Evolutionary conservation across 1,139 yeast genomes (phyloP).

Genomic region (Arxiozyma telluris): DNA sequence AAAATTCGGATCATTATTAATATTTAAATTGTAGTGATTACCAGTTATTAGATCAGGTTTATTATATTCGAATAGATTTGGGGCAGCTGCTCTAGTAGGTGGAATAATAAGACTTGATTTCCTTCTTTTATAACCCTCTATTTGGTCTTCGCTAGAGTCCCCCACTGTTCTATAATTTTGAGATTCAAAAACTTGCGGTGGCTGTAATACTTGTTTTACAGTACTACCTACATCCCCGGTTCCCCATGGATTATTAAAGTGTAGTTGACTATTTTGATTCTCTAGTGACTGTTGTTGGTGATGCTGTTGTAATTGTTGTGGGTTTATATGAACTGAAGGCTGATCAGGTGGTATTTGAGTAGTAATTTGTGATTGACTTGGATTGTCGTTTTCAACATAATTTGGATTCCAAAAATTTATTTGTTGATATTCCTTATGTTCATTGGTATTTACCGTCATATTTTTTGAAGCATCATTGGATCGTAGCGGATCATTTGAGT

Average conservation of each 20-base stretch:
- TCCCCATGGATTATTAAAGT: conserved; percentile 23
- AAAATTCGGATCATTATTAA: not conserved
- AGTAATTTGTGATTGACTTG: not conserved
- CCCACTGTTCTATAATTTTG: not conserved
- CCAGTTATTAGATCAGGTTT: conserved; percentile 18
- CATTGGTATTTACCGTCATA: not conserved
- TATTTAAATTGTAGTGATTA: not conserved
- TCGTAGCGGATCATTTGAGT: not conserved
- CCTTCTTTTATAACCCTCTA: conserved; percentile 21
- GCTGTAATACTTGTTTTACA: not conserved
- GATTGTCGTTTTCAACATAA: not conserved
- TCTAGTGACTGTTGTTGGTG: conserved; percentile 15
- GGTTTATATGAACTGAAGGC: not conserved
- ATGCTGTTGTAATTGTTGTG: conserved; percentile 1
- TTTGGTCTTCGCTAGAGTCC: conserved; percentile 2
- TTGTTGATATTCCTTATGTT: not conserved
- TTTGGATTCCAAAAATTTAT: conserved; percentile 7
- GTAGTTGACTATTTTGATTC: conserved; percentile 10
- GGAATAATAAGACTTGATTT: conserved; percentile 32
- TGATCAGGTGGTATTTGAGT: not conserved
- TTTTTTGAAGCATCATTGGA: not conserved
- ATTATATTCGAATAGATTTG: conserved; percentile 34
- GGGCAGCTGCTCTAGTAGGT: conserved; percentile 41
- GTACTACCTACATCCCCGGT: conserved; percentile 13
- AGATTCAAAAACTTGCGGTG: not conserved